A percentile compares a stretch with the other conserved stretches of the same genome.
Evolutionary conservation across 495 filamentous ascomycete species (phyloP).

Genomic region (Mycothermus thermophilus): DNA sequence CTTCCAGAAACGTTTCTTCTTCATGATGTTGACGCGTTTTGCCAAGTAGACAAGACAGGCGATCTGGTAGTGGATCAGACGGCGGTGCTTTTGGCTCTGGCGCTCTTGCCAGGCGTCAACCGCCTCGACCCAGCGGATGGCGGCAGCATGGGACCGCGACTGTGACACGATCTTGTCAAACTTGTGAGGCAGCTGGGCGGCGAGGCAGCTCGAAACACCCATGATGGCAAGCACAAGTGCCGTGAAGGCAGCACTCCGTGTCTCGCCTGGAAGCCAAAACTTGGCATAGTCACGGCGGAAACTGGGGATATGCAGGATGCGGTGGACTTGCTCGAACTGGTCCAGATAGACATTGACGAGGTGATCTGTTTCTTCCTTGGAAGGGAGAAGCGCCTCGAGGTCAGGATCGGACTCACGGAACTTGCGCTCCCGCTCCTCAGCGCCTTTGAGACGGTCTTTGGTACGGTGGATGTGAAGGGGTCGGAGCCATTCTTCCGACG

Average conservation of each 20-base stretch:
- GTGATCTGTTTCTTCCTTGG: constrained; percentile 23
- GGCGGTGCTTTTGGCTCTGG: constrained; percentile 30
- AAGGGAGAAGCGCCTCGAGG: constrained; percentile 29
- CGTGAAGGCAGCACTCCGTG: constrained; percentile 31
- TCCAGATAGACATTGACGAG: constrained; percentile 30
- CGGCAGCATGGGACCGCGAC: constrained; percentile 18
- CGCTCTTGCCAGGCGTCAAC: constrained; percentile 24
- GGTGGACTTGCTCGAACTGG: constrained; percentile 33
- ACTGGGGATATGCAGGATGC: constrained; percentile 33
- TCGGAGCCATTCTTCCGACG: constrained; percentile 28
- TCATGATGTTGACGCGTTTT: constrained; percentile 32
- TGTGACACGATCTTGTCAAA: constrained; percentile 25
- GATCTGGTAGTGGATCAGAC: constrained; percentile 33
- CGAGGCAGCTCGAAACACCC: constrained; percentile 26
- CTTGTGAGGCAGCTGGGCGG: constrained; percentile 17
- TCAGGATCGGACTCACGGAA: constrained; percentile 17
- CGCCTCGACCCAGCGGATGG: constrained; percentile 26
- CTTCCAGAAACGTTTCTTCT: constrained; percentile 42
- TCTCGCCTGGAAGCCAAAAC: constrained; percentile 29
- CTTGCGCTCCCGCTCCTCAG: constrained; percentile 21
- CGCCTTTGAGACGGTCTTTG: constrained; percentile 23
- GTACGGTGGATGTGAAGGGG: constrained; percentile 21
- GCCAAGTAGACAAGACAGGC: constrained; percentile 30
- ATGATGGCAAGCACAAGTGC: constrained; percentile 31
- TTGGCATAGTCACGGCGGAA: constrained; percentile 30